These are phyloP conservation scores for Saccharomycopsis phalli DNA, from an alignment of 1,139 yeast species.

Conservation along the genomic window DNA sequence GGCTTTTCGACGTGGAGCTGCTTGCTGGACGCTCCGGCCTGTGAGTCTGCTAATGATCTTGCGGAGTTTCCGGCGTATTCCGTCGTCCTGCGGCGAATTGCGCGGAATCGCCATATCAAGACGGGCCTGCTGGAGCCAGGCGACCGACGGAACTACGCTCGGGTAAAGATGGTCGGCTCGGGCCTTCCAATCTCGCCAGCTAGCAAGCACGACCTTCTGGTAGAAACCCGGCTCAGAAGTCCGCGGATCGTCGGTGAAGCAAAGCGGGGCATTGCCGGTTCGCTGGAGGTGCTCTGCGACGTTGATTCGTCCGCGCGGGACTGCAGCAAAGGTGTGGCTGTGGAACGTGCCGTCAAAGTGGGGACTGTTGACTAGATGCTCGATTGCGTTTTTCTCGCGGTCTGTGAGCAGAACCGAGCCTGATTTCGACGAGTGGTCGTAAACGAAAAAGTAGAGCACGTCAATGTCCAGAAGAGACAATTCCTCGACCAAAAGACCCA, in stretches of 20 bases:
- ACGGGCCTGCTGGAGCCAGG: conserved; percentile 9
- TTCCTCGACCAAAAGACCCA: conserved; percentile 46
- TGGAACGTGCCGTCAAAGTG: conserved; percentile 18
- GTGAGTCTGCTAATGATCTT: conserved; percentile 3
- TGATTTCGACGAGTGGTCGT: conserved; percentile 28
- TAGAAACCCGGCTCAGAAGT: conserved; percentile 7
- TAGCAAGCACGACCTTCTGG: conserved; percentile 37
- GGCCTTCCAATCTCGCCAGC: conserved; percentile 88
- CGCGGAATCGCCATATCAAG: conserved; percentile 9
- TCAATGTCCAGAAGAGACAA: conserved; percentile 49
- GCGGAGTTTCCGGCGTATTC: conserved; percentile 3
- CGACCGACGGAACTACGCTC: conserved; percentile 23
- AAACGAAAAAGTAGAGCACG: conserved; percentile 36
- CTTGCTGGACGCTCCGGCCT: background rate
- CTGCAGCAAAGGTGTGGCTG: conserved; percentile 5
- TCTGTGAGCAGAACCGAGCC: conserved; percentile 20
- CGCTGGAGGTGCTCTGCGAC: conserved; percentile 6
- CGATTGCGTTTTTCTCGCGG: conserved; percentile 16
- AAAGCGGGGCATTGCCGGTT: conserved; percentile 19
- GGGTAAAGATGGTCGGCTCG: conserved; percentile 62
- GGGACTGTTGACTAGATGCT: conserved; percentile 15
- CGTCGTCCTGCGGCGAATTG: too few relatives aligned
- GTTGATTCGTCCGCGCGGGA: conserved; percentile 11
- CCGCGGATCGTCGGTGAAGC: conserved; percentile 10
- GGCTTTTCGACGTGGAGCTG: background rate